A percentile compares a stretch with the other conserved stretches of the same genome.
These are phyloP conservation scores for Mortierella hygrophila DNA, from an alignment of 192 early-diverging fungal genomes.

Conservation along the genomic window DNA sequence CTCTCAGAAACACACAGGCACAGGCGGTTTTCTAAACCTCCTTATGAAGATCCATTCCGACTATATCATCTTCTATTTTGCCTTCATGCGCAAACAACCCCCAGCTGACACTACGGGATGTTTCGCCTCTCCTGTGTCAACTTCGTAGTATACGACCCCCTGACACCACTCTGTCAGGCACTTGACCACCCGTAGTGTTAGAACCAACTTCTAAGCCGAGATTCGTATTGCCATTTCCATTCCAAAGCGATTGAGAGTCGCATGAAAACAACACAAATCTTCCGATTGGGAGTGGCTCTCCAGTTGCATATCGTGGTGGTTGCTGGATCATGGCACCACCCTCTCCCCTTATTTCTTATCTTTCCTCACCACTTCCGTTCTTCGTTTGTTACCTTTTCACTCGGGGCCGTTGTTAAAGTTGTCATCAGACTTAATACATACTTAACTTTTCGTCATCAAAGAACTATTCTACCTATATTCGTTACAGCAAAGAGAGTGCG, in stretches of 20 bases:
- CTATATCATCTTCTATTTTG: too few relatives aligned
- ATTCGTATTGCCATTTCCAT: neutral
- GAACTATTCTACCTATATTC: neutral
- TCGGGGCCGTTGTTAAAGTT: neutral
- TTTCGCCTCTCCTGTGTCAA: too few relatives aligned
- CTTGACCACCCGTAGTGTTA: neutral
- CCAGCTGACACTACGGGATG: too few relatives aligned
- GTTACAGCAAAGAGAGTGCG: constrained; percentile 1
- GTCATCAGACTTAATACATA: neutral
- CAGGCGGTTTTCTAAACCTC: too few relatives aligned
- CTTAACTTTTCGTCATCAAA: neutral
- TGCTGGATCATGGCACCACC: neutral
- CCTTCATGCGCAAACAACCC: too few relatives aligned
- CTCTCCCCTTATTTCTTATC: neutral
- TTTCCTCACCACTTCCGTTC: neutral
- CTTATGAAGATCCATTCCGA: too few relatives aligned
- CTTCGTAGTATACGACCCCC: too few relatives aligned
- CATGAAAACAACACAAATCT: neutral
- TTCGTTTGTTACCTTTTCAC: neutral
- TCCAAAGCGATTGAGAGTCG: neutral
- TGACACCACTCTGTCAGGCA: neutral
- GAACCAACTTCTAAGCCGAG: neutral
- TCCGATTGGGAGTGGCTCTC: neutral
- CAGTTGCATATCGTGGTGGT: neutral
- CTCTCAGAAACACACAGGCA: neutral